Evolutionary conservation across 805 yeast species (phyloP).

Genomic region (Candida ascalaphidarum): DNA sequence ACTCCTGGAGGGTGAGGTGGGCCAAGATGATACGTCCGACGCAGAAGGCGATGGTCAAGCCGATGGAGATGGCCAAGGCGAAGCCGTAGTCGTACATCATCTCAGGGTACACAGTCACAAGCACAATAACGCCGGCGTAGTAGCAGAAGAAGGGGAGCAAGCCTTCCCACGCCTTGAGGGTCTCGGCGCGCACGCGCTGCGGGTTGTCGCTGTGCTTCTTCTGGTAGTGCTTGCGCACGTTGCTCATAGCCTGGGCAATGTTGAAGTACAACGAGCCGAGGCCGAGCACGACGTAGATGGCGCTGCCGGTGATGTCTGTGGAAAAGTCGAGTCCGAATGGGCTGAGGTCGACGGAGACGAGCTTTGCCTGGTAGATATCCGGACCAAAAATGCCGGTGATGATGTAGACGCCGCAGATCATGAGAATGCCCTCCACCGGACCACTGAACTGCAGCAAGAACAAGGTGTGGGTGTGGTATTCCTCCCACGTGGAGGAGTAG

Average conservation of each 20-base stretch:
- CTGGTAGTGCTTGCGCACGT: slow-evolving; percentile 43
- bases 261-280: slow-evolving; percentile 52
- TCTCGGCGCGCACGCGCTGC: slow-evolving; percentile 15
- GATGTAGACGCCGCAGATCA: slow-evolving; percentile 46
- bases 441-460: slow-evolving; percentile 78
- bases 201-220: slow-evolving; percentile 7
- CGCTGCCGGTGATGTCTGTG: slow-evolving; percentile 29
- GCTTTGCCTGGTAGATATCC: slow-evolving; percentile 47
- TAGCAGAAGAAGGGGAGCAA: slow-evolving; percentile 61
- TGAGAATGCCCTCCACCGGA: slow-evolving; percentile 88
- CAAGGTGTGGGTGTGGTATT: slow-evolving; percentile 79
- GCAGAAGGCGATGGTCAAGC: slow-evolving; percentile 67
- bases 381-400: slow-evolving; percentile 68
- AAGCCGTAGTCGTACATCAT: slow-evolving; percentile 35
- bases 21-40: slow-evolving; percentile 90
- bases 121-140: slow-evolving; percentile 37
- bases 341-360: slow-evolving; percentile 32
- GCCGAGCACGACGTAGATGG: slow-evolving; percentile 42
- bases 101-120: slow-evolving; percentile 45
- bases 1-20: slow-evolving; percentile 72
- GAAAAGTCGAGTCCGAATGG: slow-evolving; percentile 17
- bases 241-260: slow-evolving; percentile 57
- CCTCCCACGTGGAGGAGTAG: slow-evolving; percentile 92
- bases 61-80: slow-evolving; percentile 63
- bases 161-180: slow-evolving; percentile 40